Conservation (phyloP, 257 asterid species). For the Solanum medicagineum region DNA sequence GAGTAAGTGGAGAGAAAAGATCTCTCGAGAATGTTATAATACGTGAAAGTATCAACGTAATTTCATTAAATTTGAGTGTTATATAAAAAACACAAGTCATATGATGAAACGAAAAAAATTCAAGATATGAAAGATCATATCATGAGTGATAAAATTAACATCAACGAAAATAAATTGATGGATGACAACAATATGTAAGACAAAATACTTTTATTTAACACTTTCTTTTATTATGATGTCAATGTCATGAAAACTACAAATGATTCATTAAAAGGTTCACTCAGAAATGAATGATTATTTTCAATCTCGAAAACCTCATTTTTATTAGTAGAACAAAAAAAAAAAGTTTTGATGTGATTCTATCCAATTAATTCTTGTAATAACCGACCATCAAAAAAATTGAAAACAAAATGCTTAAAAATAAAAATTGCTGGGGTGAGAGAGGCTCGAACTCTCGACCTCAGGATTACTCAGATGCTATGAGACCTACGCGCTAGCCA, state of each 20-base stretch:
- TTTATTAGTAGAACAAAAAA: too few relatives aligned
- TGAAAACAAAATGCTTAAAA: too few relatives aligned
- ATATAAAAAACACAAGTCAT: neutral
- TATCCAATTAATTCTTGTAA: too few relatives aligned
- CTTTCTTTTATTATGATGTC: neutral
- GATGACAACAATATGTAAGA: too few relatives aligned
- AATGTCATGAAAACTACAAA: neutral
- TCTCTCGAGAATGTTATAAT: neutral
- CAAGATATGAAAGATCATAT: too few relatives aligned
- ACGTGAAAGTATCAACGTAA: fast-evolving
- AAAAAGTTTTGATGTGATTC: too few relatives aligned
- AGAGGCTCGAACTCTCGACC: constrained; percentile 96
- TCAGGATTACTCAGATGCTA: constrained; percentile 75
- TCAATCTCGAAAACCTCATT: neutral
- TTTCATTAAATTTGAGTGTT: neutral
- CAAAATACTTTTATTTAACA: neutral
- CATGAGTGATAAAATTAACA: too few relatives aligned
- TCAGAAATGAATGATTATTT: neutral
- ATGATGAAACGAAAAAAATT: too few relatives aligned
- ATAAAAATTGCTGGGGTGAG: constrained; percentile 32
- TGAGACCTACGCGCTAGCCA: constrained; percentile 99
- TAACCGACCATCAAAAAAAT: too few relatives aligned
- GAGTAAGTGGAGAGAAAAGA: neutral
- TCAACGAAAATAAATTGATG: neutral
- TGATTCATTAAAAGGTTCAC: neutral